Percentiles rank a stretch among this genome's conserved stretches.
These are phyloP conservation scores for Cytauxzoon felis DNA, from an alignment of 169 alveolate genomes.

Conservation along the genomic window DNA sequence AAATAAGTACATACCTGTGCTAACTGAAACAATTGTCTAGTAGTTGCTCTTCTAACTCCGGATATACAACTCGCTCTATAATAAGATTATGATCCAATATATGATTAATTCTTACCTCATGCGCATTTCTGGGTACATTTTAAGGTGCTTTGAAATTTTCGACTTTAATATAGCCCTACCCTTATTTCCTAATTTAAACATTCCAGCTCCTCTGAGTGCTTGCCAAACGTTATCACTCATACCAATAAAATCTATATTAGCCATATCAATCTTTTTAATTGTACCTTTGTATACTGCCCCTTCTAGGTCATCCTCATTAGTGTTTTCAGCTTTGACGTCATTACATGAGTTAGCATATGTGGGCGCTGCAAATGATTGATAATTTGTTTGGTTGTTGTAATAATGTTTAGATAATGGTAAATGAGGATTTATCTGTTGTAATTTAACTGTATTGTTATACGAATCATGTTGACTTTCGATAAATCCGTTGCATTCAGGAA, in stretches of 20 bases:
- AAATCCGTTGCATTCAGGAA: not conserved
- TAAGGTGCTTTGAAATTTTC: slow-evolving; percentile 58
- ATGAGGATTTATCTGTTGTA: not conserved
- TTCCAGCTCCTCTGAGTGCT: slow-evolving; percentile 44
- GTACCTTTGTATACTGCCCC: slow-evolving; percentile 3
- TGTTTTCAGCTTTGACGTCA: not conserved
- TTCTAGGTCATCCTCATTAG: slow-evolving; percentile 5
- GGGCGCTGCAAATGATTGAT: not conserved
- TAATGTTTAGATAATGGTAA: too few relatives aligned
- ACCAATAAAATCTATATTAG: slow-evolving; percentile 35
- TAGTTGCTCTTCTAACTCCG: slow-evolving; percentile 61
- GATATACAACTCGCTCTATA: slow-evolving; percentile 48
- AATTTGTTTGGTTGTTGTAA: not conserved
- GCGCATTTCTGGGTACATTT: slow-evolving; percentile 50
- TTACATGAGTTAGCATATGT: not conserved
- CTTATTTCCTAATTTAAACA: slow-evolving; percentile 63
- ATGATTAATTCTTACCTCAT: slow-evolving; percentile 26
- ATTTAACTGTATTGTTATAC: not conserved
- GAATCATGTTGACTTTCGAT: not conserved
- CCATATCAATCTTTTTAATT: slow-evolving; percentile 27
- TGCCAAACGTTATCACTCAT: slow-evolving; percentile 61
- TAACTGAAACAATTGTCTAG: slow-evolving; percentile 56
- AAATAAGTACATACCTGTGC: slow-evolving; percentile 38
- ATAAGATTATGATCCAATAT: not conserved
- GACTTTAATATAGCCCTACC: slow-evolving; percentile 62